Base-by-base conservation (phyloP, 768 basidiomycete species). In the Tulasnella sp. region DNA sequence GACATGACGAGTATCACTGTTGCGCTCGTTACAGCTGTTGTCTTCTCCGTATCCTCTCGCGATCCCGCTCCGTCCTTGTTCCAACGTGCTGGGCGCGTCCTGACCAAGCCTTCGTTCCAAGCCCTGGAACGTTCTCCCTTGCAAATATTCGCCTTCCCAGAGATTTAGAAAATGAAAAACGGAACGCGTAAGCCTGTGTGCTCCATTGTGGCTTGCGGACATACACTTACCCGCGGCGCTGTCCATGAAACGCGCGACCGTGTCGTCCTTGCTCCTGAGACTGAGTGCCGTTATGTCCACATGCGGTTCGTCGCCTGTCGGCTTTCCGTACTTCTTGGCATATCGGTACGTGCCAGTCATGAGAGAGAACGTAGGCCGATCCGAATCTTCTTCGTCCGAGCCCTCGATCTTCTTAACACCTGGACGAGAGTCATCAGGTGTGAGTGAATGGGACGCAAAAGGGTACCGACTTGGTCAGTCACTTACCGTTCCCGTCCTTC, bases 11-110 rank as follows among this genome's bases (percentile, higher is more conserved):
- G n/a, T n/a, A 38, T 38, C 7, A 15, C 15, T 38, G 34, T 38
- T 15, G 34, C 34, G 34, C 34, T 38, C 34, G 5, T 5, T 7
- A 7, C 15, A 15, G 53, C 68, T 71, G 60, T 75, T 73, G 49
- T 87, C 84, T 49, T 78, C 78, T 11, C 66, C 69, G 68, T 98
- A 97, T 9, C 87, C 90, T 62, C 85, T 78, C 41, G 94, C 92
- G 48, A 94, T 85, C 4, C 94, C 94, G 64, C 80, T 87, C 48
- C 92, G 73, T 0, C 94, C 94, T 69, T 94, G 87, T 71, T 96
- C 90, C 60, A 98, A 70, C 42, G 84, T 69, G 62, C 85, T 80
- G 0, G 93, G 92, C 1, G 75, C 78, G 66, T 94, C 89, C 68
- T 87, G 74, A 0, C 89, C 91, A 10, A 84, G 65, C 8, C 86